Evolutionary conservation across 306 rosid genomes (phyloP).

Genomic region (Cicer yamashitae): DNA sequence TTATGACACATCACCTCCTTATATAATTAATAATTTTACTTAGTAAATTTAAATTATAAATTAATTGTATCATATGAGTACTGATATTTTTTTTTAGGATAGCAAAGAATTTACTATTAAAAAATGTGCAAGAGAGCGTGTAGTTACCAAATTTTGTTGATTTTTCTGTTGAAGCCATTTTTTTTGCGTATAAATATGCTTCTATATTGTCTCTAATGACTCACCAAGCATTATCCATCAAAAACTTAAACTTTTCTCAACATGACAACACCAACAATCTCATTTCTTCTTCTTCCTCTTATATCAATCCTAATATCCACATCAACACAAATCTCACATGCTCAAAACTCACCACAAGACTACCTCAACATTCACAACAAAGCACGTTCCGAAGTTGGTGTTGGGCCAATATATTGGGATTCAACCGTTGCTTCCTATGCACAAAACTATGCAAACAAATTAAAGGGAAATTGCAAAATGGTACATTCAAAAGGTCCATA

Average conservation of each 20-base stretch:
- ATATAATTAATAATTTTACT: no score
- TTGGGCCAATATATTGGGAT: slow-evolving; percentile 45
- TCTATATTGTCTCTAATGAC: neutral
- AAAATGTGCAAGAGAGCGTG: no score
- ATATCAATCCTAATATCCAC: neutral
- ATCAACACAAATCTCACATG: slow-evolving; percentile 19
- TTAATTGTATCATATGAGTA: no score
- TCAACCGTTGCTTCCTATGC: slow-evolving; percentile 43
- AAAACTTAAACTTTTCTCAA: slow-evolving; percentile 16
- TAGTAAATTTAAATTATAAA: no score
- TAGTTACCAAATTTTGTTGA: no score
- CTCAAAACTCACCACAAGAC: slow-evolving; percentile 52
- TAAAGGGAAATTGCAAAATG: slow-evolving; percentile 30
- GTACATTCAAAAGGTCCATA: slow-evolving; percentile 53
- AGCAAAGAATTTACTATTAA: no score
- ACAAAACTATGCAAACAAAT: slow-evolving; percentile 39
- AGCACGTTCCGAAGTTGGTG: slow-evolving; percentile 53
- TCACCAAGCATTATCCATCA: neutral
- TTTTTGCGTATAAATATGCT: slow-evolving; percentile 20
- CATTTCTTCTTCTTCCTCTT: slow-evolving; percentile 33
- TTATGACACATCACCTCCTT: no score
- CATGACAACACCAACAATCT: slow-evolving; percentile 19
- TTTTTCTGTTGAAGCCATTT: neutral
- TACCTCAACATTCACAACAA: slow-evolving; percentile 51
- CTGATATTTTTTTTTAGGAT: no score